Base-by-base conservation (phyloP, 805 yeast species). In the Barnettozyma sucrosica region DNA sequence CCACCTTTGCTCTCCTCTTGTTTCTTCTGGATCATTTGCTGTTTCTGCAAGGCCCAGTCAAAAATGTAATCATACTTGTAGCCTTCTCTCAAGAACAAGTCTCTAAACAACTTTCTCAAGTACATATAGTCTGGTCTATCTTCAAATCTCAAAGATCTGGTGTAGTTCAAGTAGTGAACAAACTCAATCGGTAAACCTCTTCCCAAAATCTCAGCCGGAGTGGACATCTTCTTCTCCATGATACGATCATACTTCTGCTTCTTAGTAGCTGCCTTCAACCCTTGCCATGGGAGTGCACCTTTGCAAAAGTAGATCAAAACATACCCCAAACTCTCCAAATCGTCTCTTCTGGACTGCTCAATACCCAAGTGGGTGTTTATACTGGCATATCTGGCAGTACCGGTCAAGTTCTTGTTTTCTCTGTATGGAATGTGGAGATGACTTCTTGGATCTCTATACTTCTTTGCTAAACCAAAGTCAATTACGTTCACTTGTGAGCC, bases 211-310 rank as follows among this genome's bases (percentile, higher is more conserved):
- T 87, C 93, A 36, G 90, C 79, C 23, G 95, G 84, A 8, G 96
- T 88, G 43, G 95, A 81, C 80, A 90, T 81, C 68, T 92, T 92
- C 74, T 87, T 88, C 66, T 92, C 97, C 82, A 92, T 83, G 59
- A 92, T 93, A 52, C 97, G 79, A 70, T 92, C 97, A 68, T 92
- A 92, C 69, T 93, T 92, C 67, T 92, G 97, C 71, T 95, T 87
- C 71, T 92, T 92, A 14, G 97, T 89, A 23, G 92, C 93, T 36
- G 98, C 99, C 69, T 89, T 89, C 61, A 92, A 77, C 4, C 99
- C 99, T 70, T 92, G 99, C 99, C 99, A 92, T 46, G 99, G 99
- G 60, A 92, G 79, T 16, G 95, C 85, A 39, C 99, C 98, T 49
- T 96, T 81, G 67, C 96, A 85, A 65, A 92, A 93, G 69, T 92